Evolutionary conservation across 192 early-diverging fungal genomes (phyloP).

Genomic region (Lunasporangiospora selenospora): DNA sequence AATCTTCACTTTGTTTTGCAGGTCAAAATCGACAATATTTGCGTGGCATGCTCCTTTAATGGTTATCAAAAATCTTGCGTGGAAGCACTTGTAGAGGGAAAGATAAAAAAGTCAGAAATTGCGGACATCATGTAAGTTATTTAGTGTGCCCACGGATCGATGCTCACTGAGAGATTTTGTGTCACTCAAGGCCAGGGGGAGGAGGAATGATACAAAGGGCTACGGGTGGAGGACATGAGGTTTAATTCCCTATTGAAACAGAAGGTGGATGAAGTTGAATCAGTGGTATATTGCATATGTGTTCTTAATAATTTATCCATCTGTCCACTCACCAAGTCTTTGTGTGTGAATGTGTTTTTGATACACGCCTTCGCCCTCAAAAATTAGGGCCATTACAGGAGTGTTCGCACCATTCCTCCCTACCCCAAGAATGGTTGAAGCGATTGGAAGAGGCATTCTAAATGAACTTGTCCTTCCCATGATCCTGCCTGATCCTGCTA

Average conservation of each 20-base stretch:
- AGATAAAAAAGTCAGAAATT: background rate
- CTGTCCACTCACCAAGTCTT: too few species aligned
- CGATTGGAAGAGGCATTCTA: background rate
- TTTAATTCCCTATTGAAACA: too few species aligned
- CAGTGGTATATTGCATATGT: too few species aligned
- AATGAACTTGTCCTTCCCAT: background rate
- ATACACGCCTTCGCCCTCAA: too few species aligned
- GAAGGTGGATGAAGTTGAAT: too few species aligned
- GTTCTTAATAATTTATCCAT: too few species aligned
- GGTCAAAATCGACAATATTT: background rate
- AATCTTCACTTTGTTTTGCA: background rate
- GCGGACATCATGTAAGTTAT: constrained; percentile 1
- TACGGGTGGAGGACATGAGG: too few species aligned
- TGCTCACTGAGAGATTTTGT: background rate
- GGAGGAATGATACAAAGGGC: too few species aligned
- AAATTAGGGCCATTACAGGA: constrained; percentile 8
- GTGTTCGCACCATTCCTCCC: constrained; percentile 14
- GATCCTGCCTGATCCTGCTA: background rate
- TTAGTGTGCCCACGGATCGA: background rate
- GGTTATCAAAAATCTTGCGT: background rate
- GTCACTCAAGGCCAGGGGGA: too few species aligned
- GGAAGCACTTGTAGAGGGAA: background rate
- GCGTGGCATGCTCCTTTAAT: background rate
- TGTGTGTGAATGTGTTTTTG: too few species aligned
- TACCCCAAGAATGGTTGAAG: constrained; percentile 3